These are phyloP conservation scores for Calonectria honghensis DNA, from an alignment of 2,329 filamentous ascomycete species.

Conservation along the genomic window DNA sequence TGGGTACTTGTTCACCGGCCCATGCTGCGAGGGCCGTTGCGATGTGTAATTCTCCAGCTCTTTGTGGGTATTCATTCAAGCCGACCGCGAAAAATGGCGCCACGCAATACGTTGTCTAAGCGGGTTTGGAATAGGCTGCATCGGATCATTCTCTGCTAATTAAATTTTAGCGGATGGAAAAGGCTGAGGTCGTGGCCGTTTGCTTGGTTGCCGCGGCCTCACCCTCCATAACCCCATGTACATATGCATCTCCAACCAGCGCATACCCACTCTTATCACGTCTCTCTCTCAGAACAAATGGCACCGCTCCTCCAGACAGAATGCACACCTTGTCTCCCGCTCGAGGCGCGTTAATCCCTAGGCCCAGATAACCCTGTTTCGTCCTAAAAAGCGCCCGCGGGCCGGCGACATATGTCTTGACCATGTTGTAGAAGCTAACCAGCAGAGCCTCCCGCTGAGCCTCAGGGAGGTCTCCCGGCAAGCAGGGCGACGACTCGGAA, in stretches of 20 bases:
- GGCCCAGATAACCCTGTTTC: not conserved
- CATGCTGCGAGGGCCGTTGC: not conserved
- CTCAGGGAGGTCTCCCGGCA: not conserved
- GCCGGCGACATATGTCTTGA: not conserved
- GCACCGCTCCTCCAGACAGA: slow-evolving; percentile 1
- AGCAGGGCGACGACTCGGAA: not conserved
- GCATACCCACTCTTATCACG: slow-evolving; percentile 19
- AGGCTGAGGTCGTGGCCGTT: not conserved
- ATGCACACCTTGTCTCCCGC: not conserved
- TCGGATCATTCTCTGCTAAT: not conserved
- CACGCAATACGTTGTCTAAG: not conserved
- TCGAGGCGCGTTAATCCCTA: slow-evolving; percentile 8
- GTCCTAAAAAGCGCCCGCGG: not conserved
- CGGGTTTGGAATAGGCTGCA: not conserved
- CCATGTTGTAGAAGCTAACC: no score
- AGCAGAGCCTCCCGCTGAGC: not conserved
- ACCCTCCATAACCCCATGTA: slow-evolving; percentile 12
- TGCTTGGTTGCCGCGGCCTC: not conserved
- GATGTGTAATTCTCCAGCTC: slow-evolving; percentile 3
- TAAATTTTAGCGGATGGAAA: not conserved
- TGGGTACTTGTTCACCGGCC: slow-evolving; percentile 10
- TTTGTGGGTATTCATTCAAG: slow-evolving; percentile 11
- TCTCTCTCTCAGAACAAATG: slow-evolving; percentile 4
- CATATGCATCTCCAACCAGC: slow-evolving; percentile 8
- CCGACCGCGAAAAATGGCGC: slow-evolving; percentile 18